Percentiles rank a stretch among this genome's conserved stretches.
Conservation (phyloP, 2,329 filamentous ascomycete genomes). For the Leptoxyphium fumago region DNA sequence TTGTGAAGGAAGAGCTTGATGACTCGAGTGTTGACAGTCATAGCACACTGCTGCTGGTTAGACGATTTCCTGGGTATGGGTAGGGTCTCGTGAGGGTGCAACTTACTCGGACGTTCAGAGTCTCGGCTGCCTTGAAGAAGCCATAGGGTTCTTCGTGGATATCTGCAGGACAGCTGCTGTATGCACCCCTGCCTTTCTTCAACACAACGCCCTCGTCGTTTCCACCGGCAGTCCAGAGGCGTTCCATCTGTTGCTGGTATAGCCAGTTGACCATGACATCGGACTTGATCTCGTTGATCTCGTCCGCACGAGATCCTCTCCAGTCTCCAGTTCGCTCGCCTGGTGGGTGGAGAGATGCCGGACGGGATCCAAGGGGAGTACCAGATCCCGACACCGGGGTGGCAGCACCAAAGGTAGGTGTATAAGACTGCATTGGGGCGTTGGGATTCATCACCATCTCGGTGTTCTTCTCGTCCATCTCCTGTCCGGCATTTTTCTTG, state of each 20-base stretch:
- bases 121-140: slow-evolving; percentile 35
- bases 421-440: background rate
- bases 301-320: slow-evolving; percentile 27
- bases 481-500: slow-evolving; percentile 4
- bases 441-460: background rate
- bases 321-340: slow-evolving; percentile 13
- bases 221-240: slow-evolving; percentile 33
- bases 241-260: slow-evolving; percentile 45
- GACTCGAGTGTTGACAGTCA: slow-evolving; percentile 52
- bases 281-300: slow-evolving; percentile 39
- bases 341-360: slow-evolving; percentile 20
- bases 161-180: slow-evolving; percentile 36
- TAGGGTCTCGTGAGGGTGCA: background rate
- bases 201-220: slow-evolving; percentile 41
- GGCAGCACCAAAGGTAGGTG: background rate
- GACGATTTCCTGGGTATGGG: background rate
- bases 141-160: slow-evolving; percentile 31
- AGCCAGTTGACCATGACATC: slow-evolving; percentile 52
- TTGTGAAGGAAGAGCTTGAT: slow-evolving; percentile 45
- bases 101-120: slow-evolving; percentile 41
- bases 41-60: slow-evolving; percentile 38
- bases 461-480: background rate
- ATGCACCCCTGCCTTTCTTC: slow-evolving; percentile 37
- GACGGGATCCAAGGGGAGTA: slow-evolving; percentile 18
- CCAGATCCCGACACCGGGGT: slow-evolving; percentile 9